Base-by-base conservation (phyloP, 2,329 filamentous ascomycete genomes). In the Canariomyces notabilis region DNA sequence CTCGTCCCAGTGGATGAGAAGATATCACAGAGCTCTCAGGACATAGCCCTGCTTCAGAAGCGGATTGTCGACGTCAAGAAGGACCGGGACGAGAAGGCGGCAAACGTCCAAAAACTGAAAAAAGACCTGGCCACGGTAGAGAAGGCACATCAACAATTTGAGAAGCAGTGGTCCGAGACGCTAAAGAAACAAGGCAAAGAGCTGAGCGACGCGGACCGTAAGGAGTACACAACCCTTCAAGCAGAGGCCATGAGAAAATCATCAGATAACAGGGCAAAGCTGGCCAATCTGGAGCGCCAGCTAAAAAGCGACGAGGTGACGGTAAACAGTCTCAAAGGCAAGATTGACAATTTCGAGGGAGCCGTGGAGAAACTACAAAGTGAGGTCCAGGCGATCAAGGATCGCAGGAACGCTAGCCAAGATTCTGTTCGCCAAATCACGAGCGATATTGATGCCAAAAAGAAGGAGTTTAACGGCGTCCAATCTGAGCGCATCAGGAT, bases 1-100 rank as follows among this genome's bases (percentile, higher is more conserved):
- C 76, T 98, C 4, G 82, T 97, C 6, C 93, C 93, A 0, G 82
- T 97, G 49, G 84, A 95, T 42, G 89, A 96, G 65, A 97, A 97
- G 69, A 85, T 98, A 32, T 77, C 82, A 40, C 83, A 95, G 52
- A 87, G 85, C 6, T 81, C 74, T 12, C 77, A 79, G 52, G 85
- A 90, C 52, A 74, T 89, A 31, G 79, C 83, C 41, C 80, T 76
- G 50, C 79, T 87, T 47, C 77, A 82, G 49, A 76, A 75, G 32
- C 81, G 86, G 48, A 82, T 89, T 38, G 75, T 79, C 3, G 79
- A 82, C 19, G 81, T 95, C 29, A 73, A 73, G 39, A 89, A 87
- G 62, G 88, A 96, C 61, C 81, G 84, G 15, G 83, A 90, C 37
- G 74, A 79, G 15, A 86, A 95, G 61, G 72, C 76, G 6, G 73